Conservation (phyloP, 768 basidiomycete genomes). For the Lyophyllum decastes region DNA sequence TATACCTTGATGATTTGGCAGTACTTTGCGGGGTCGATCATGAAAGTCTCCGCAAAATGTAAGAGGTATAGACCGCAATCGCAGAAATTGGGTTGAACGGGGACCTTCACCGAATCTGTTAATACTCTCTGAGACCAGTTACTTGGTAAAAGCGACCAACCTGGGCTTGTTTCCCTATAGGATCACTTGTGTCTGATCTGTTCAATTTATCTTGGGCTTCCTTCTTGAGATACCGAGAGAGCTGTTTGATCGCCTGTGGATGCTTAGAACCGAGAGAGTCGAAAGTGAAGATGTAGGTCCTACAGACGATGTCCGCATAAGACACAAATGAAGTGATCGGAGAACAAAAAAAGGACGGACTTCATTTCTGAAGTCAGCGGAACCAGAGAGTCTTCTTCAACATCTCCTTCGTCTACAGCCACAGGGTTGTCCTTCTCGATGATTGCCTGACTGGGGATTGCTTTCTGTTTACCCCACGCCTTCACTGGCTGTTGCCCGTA, state of each 20-base stretch:
- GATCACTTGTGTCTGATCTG: conserved; percentile 34
- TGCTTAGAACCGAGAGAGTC: conserved; percentile 88
- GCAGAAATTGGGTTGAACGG: conserved; percentile 83
- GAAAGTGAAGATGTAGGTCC: conserved; percentile 83
- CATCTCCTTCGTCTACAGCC: background rate
- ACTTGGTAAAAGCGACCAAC: conserved; percentile 35
- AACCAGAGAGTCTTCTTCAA: conserved; percentile 3
- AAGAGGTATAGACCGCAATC: conserved; percentile 94
- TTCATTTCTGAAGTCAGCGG: background rate
- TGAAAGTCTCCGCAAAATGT: conserved; percentile 81
- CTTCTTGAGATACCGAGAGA: conserved; percentile 65
- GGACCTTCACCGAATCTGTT: conserved; percentile 57
- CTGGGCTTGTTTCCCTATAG: conserved; percentile 50
- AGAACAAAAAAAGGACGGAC: background rate
- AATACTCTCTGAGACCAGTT: background rate
- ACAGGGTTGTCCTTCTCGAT: background rate
- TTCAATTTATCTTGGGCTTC: conserved; percentile 80
- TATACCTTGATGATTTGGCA: conserved; percentile 49
- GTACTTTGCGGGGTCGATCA: conserved; percentile 58
- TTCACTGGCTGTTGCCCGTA: conserved; percentile 14
- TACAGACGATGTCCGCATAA: conserved; percentile 26
- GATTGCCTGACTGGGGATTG: conserved; percentile 8
- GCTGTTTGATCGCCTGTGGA: conserved; percentile 56
- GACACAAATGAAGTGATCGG: conserved; percentile 5
- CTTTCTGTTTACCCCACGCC: conserved; percentile 17